These are phyloP conservation scores for Magnolia officinalis DNA, from an alignment of 164 flowering plant genomes.

Conservation along the genomic window DNA sequence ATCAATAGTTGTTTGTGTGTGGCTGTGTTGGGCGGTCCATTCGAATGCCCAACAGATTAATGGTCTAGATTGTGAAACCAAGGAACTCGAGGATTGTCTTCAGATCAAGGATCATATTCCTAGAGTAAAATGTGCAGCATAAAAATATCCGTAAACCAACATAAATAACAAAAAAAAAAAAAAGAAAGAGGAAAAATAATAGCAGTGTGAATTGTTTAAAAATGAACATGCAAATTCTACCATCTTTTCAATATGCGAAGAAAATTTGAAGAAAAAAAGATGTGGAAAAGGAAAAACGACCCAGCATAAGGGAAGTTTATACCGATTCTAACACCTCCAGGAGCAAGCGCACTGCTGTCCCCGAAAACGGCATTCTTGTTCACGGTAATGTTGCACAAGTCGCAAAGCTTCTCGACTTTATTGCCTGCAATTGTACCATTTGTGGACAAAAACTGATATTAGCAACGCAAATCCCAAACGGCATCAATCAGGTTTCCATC, in stretches of 20 bases:
- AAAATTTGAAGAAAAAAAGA: background rate
- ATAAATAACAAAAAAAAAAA: background rate
- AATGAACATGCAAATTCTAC: background rate
- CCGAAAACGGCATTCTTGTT: conserved; percentile 99
- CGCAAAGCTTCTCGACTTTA: conserved; percentile 96
- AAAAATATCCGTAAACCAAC: no score
- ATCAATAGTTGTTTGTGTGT: no score
- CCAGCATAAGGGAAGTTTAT: conserved; percentile 12
- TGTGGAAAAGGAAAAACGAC: background rate
- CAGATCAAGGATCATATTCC: background rate
- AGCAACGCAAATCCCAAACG: background rate
- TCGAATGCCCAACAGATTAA: no score
- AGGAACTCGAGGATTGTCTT: background rate
- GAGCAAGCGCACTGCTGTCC: conserved; percentile 98
- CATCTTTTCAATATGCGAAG: background rate
- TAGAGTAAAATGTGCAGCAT: background rate
- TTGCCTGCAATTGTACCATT: conserved; percentile 51
- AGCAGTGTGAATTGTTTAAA: background rate
- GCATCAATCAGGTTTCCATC: background rate
- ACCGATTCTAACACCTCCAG: conserved; percentile 98
- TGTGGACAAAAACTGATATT: background rate
- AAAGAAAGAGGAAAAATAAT: background rate
- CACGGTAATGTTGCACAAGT: conserved; percentile 83
- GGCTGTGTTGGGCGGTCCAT: no score
- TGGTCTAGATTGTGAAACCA: no score